Evolutionary conservation across 257 asterid species (phyloP).

Genomic region (Sherardia arvensis): DNA sequence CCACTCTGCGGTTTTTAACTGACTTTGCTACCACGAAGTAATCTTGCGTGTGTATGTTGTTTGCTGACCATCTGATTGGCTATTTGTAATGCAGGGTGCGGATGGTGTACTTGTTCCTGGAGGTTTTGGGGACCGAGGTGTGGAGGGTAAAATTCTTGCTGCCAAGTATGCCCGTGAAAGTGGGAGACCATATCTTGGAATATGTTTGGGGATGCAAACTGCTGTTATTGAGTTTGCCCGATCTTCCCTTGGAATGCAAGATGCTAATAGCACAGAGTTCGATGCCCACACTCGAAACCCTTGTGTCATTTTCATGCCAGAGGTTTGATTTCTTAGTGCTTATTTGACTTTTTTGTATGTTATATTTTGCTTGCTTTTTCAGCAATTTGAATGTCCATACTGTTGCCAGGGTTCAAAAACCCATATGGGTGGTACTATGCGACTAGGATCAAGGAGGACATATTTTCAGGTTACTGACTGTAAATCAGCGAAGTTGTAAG

Average conservation of each 20-base stretch:
- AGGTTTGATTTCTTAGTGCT: conserved; percentile 17
- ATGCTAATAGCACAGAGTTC: conserved; percentile 34
- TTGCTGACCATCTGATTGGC: conserved; percentile 6
- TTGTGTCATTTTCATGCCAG: conserved; percentile 43
- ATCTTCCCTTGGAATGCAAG: conserved; percentile 23
- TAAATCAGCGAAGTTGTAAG: conserved; percentile 34
- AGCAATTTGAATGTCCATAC: not conserved
- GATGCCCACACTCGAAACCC: conserved; percentile 34
- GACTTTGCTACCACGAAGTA: not conserved
- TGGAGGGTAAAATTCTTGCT: conserved; percentile 39
- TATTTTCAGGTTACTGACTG: conserved; percentile 30
- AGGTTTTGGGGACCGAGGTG: conserved; percentile 42
- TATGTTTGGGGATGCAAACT: conserved; percentile 41
- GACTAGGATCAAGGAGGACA: conserved; percentile 42
- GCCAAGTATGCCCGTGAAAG: conserved; percentile 38
- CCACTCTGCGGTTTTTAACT: conserved; percentile 3
- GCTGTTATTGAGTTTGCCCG: conserved; percentile 39
- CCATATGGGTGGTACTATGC: conserved; percentile 49
- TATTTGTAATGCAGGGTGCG: conserved; percentile 21
- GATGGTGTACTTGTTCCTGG: conserved; percentile 39
- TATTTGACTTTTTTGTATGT: not conserved
- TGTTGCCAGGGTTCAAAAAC: conserved; percentile 37
- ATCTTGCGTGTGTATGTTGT: not conserved
- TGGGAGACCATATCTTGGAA: conserved; percentile 33
- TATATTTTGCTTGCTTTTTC: not conserved